Evolutionary conservation across 495 filamentous ascomycete species (phyloP).

Genomic region (Clohesyomyces aquaticus): DNA sequence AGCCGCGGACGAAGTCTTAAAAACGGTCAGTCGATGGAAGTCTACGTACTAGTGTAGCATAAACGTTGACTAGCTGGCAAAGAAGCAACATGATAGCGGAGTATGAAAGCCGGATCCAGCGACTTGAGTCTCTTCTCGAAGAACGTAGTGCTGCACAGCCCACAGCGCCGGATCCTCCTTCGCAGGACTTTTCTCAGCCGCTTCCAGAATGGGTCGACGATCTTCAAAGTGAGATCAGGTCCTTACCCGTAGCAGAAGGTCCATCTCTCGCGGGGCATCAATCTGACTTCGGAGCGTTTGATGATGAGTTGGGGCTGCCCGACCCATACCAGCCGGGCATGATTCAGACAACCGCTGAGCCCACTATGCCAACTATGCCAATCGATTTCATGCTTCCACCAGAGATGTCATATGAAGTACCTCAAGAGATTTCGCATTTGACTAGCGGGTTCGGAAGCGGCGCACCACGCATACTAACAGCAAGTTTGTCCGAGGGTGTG

Average conservation of each 20-base stretch:
- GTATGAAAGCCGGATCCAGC: slow-evolving; percentile 27
- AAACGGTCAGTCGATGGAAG: slow-evolving; percentile 14
- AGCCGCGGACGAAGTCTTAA: slow-evolving; percentile 20
- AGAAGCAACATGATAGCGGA: slow-evolving; percentile 23
- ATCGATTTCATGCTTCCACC: background rate
- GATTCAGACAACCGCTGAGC: no score
- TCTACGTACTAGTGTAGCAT: background rate
- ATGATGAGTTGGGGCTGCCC: background rate
- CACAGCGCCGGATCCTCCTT: background rate
- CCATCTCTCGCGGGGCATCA: background rate
- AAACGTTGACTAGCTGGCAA: background rate
- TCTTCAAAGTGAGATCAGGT: slow-evolving; percentile 16
- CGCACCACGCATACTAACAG: background rate
- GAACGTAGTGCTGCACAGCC: slow-evolving; percentile 25
- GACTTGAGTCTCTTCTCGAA: slow-evolving; percentile 20
- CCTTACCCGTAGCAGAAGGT: background rate
- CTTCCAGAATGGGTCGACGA: slow-evolving; percentile 9
- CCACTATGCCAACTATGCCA: no score
- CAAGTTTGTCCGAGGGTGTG: background rate
- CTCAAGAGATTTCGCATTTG: background rate
- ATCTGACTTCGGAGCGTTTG: background rate
- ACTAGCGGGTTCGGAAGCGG: background rate
- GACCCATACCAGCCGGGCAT: no score
- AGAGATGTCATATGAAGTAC: background rate
- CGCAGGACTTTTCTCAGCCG: slow-evolving; percentile 12